Evolutionary conservation across 75 land plant genomes (phyloP).

Genomic region (Pinus tabuliformis): DNA sequence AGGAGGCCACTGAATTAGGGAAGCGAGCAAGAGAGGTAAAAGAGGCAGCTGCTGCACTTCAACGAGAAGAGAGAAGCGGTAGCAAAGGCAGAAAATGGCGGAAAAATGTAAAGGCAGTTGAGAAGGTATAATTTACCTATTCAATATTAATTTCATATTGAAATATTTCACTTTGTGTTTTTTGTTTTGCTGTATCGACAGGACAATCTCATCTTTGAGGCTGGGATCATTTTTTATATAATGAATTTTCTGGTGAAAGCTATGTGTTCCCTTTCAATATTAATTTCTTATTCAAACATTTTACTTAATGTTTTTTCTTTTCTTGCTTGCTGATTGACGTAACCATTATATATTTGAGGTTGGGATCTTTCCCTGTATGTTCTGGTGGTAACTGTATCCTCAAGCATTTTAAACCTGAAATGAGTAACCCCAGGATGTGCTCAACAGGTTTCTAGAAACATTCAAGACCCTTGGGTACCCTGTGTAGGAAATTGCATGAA

Average conservation of each 20-base stretch:
- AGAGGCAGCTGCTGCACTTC: slow-evolving; percentile 85
- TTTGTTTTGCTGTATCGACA: too few species aligned
- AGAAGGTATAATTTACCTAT: slow-evolving; percentile 50
- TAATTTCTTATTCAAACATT: background rate
- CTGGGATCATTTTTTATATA: too few species aligned
- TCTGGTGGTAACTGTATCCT: too few species aligned
- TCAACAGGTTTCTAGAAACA: too few species aligned
- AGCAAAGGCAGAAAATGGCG: slow-evolving; percentile 93
- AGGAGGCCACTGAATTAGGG: slow-evolving; percentile 96
- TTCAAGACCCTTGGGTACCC: too few species aligned
- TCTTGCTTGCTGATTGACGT: background rate
- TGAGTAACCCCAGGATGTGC: too few species aligned
- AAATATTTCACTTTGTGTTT: background rate
- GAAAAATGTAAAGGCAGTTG: slow-evolving; percentile 89
- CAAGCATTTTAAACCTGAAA: too few species aligned
- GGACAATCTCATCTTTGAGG: too few species aligned
- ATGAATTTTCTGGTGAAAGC: too few species aligned
- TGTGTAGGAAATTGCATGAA: too few species aligned
- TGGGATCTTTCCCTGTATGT: too few species aligned
- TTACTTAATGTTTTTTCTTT: background rate
- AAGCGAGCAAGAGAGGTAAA: slow-evolving; percentile 91
- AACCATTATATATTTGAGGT: background rate
- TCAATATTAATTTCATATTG: background rate
- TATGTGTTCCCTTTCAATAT: background rate
- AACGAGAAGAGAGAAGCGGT: slow-evolving; percentile 89